phyloP scores from a whole-genome alignment of 495 filamentous ascomycete species.

The Aspergillus coremiiformis region DNA sequence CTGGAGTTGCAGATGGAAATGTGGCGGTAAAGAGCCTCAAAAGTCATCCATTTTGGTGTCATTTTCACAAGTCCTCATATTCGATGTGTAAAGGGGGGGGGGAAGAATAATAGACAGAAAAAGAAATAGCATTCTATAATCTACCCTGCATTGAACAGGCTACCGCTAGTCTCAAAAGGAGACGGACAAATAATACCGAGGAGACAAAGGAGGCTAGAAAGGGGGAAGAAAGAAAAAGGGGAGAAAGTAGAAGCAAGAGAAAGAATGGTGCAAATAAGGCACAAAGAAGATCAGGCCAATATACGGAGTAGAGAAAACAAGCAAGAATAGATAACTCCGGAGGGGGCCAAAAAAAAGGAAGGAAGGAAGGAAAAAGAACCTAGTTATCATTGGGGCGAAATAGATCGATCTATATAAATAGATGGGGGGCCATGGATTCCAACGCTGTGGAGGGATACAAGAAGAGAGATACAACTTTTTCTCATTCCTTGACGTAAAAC shows the following conservation, averaged over 20 bases:
- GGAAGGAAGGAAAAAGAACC: background rate
- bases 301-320: background rate
- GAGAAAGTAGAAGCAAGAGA: background rate
- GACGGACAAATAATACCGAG: too few relatives aligned
- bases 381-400: background rate
- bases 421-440: background rate
- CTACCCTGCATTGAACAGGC: background rate
- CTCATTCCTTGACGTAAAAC: constrained; percentile 1
- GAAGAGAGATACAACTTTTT: constrained; percentile 9
- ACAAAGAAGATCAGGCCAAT: background rate
- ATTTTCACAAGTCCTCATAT: too few relatives aligned
- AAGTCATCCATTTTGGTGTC: too few relatives aligned
- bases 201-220: background rate
- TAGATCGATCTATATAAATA: background rate
- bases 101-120: background rate
- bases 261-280: too few relatives aligned
- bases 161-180: background rate
- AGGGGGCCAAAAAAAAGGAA: background rate
- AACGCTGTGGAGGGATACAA: background rate
- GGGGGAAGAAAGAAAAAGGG: background rate
- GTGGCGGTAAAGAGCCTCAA: too few relatives aligned
- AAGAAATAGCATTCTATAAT: background rate
- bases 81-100: too few relatives aligned
- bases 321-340: background rate
- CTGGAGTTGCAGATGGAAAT: too few relatives aligned